phyloP scores from a whole-genome alignment of 768 basidiomycete genomes.

The Macrolepiota dolichaula region DNA sequence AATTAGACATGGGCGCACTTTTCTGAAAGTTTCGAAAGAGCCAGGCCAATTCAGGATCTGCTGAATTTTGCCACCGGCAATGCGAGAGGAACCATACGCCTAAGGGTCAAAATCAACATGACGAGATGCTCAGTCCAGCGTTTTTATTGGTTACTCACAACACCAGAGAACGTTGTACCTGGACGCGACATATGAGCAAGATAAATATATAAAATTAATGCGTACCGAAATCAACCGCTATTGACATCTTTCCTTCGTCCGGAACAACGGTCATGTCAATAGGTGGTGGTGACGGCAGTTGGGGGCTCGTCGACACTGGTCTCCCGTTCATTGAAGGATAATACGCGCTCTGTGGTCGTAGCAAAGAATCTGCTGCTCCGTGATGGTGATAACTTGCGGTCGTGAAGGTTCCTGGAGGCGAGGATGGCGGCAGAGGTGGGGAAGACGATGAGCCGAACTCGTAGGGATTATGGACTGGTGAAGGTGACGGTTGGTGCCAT shows the following conservation, averaged over 20 bases:
- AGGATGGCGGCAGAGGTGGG: conserved; percentile 16
- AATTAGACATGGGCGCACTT: conserved; percentile 37
- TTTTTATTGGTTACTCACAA: conserved; percentile 47
- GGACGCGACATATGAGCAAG: conserved; percentile 11
- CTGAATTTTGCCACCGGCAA: conserved; percentile 74
- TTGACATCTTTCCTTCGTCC: conserved; percentile 77
- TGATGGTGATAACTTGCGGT: conserved; percentile 20
- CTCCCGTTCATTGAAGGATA: conserved; percentile 17
- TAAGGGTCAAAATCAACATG: conserved; percentile 24
- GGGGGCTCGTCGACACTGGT: conserved; percentile 21
- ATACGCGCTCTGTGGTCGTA: conserved; percentile 29
- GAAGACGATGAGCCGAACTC: conserved; percentile 25
- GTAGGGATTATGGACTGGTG: conserved; percentile 28
- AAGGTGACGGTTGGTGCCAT: conserved; percentile 37
- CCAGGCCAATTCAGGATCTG: conserved; percentile 88
- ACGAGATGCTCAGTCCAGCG: background rate
- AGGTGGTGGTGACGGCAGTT: conserved; percentile 20
- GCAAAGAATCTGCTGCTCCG: conserved; percentile 22
- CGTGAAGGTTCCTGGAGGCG: conserved; percentile 17
- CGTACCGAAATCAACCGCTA: conserved; percentile 82
- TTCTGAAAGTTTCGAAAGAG: conserved; percentile 81
- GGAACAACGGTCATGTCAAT: conserved; percentile 19
- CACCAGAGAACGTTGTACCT: conserved; percentile 89
- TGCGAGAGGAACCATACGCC: conserved; percentile 87
- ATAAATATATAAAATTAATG: conserved; percentile 6